phyloP scores from a whole-genome alignment of 75 land plant genomes.

The Sequoia sempervirens region DNA sequence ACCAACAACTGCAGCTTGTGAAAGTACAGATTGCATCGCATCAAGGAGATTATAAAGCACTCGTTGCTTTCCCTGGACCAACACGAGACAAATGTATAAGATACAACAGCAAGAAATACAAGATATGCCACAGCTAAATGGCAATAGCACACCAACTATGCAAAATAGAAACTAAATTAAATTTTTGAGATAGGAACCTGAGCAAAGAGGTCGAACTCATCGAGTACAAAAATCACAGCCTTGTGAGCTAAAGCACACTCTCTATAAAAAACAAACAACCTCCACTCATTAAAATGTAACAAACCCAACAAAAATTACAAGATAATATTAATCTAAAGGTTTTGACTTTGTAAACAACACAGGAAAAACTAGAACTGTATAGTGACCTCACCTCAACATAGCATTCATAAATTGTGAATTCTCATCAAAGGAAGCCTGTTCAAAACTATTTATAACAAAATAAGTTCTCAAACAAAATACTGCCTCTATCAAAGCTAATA shows the following conservation, averaged over 20 bases:
- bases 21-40: constrained; percentile 78
- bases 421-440: constrained; percentile 67
- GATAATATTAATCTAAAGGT: background rate
- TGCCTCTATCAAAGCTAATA: background rate
- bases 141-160: background rate
- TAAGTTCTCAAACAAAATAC: background rate
- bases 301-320: background rate
- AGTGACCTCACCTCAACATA: constrained; percentile 47
- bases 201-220: constrained; percentile 93
- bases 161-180: background rate
- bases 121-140: background rate
- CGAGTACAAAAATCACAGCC: constrained; percentile 75
- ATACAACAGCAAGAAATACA: background rate
- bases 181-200: constrained; percentile 49
- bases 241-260: constrained; percentile 94
- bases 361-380: background rate
- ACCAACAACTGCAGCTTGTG: constrained; percentile 95
- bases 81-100: constrained; percentile 1
- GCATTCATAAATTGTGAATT: constrained; percentile 47
- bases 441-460: background rate
- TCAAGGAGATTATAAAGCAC: constrained; percentile 89
- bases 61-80: constrained; percentile 73
- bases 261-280: constrained; percentile 23
- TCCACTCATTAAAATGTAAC: background rate
- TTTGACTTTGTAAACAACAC: background rate